Evolutionary conservation across 2,329 filamentous ascomycete genomes (phyloP), one percentile per base, ranked within the genome.

Genomic region (Ophiostoma ulmi): DNA sequence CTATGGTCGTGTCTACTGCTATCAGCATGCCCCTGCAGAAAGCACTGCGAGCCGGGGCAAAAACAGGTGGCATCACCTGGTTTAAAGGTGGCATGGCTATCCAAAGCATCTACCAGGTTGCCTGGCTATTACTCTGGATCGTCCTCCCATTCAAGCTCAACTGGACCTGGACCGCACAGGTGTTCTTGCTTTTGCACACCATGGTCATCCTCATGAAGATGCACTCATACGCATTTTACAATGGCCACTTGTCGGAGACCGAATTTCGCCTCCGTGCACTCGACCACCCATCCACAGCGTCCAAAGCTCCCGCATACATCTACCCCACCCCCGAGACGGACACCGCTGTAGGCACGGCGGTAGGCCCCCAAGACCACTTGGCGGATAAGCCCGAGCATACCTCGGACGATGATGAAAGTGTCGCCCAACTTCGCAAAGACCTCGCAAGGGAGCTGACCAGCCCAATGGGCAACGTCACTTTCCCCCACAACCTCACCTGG

Each of bases 181-280:
- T 99, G 55, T 99, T 96, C 79, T 87, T 99, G 75, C 90, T 94
- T 13, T 84, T 99, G 44, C 95, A 99, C 80, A 90, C 93, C 63
- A 88, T 99, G 80, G 90, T 92, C 8, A 85, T 99, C 26, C 88
- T 97, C 68, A 99, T 99, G 95, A 99, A 99, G 84, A 95, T 98
- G 88, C 95, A 99, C 79, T 97, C 94, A 6, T 99, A 97, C 77
- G 91, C 93, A 35, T 99, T 98, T 80, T 99, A 99, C 83, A 98
- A 97, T 76, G 95, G 95, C 13, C 95, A 99, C 79, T 84, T 99
- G 20, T 92, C 91, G 75, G 92, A 95, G 79, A 96, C 93, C 0
- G 88, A 96, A 79, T 89, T 90, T 77, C 90, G 93, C 13, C 84
- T 99, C 14, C 87, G 87, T 70, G 88, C 88, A 58, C 88, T 99